A percentile compares a stretch with the other conserved stretches of the same genome.
These are phyloP conservation scores for Fraxinus cuspidata DNA, from an alignment of 257 asterid genomes.

Conservation along the genomic window DNA sequence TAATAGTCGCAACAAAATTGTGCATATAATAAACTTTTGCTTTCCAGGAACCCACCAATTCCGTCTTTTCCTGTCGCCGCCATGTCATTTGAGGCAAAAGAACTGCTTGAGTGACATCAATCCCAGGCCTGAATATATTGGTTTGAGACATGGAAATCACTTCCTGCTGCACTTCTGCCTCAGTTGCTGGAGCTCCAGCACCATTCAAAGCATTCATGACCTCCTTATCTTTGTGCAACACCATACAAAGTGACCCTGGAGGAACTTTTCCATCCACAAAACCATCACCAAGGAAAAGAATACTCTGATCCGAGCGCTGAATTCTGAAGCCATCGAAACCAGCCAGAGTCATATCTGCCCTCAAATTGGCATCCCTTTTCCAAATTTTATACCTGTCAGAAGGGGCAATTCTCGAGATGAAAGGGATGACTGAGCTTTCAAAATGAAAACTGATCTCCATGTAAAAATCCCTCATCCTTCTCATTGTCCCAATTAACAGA, in stretches of 20 bases:
- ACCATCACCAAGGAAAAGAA: constrained; percentile 20
- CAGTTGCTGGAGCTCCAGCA: constrained; percentile 4
- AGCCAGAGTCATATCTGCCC: constrained; percentile 23
- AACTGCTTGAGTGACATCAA: constrained; percentile 13
- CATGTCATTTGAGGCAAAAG: constrained; percentile 11
- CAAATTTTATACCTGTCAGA: constrained; percentile 18
- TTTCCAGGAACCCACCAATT: constrained; percentile 20
- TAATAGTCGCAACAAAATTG: constrained; percentile 2
- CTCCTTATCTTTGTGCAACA: constrained; percentile 14
- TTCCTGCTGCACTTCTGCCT: constrained; percentile 3
- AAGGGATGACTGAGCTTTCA: constrained; percentile 16
- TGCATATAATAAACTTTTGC: constrained; percentile 16
- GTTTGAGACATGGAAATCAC: constrained; percentile 4
- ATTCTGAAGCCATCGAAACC: constrained; percentile 17
- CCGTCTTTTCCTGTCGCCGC: constrained; percentile 7
- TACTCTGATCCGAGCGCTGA: constrained; percentile 12
- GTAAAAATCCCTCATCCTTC: constrained; percentile 23
- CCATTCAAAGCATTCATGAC: constrained; percentile 16
- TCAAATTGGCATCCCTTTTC: constrained; percentile 16
- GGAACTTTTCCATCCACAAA: constrained; percentile 12
- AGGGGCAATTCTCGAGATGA: constrained; percentile 19
- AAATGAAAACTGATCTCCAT: constrained; percentile 17
- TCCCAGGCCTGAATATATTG: constrained; percentile 4
- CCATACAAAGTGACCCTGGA: constrained; percentile 11
- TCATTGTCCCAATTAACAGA: constrained; percentile 9